phyloP scores from a whole-genome alignment of 495 filamentous ascomycete species.

The Cladorrhinum samala region DNA sequence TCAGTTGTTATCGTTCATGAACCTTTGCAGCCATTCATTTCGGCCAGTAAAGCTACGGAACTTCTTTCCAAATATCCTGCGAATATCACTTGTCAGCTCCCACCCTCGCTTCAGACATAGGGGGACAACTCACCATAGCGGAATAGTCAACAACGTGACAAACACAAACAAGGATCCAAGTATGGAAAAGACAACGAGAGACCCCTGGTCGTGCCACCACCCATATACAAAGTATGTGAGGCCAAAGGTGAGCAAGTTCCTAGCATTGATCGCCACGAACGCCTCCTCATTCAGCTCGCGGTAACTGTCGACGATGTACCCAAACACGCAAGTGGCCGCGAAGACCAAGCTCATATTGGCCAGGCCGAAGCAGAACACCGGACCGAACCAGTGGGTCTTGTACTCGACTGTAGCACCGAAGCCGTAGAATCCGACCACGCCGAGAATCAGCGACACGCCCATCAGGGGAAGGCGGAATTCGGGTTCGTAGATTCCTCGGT shows the following conservation, averaged over 20 bases:
- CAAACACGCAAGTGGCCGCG: constrained; percentile 46
- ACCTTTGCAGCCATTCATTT: constrained; percentile 38
- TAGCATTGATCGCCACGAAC: constrained; percentile 51
- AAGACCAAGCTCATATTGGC: constrained; percentile 50
- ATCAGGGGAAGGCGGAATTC: constrained; percentile 50
- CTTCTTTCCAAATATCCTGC: constrained; percentile 45
- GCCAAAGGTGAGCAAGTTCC: constrained; percentile 49
- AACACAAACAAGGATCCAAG: constrained; percentile 42
- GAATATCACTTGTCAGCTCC: too few species aligned
- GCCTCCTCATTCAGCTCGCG: constrained; percentile 47
- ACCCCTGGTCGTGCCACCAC: constrained; percentile 42
- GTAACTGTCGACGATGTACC: constrained; percentile 50
- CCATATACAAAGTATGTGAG: constrained; percentile 49
- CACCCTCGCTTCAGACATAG: too few species aligned
- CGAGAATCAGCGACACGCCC: constrained; percentile 37
- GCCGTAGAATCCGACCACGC: constrained; percentile 51
- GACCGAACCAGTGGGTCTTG: constrained; percentile 49
- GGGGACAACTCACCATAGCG: constrained; percentile 45
- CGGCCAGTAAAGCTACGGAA: constrained; percentile 40
- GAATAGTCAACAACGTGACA: constrained; percentile 44
- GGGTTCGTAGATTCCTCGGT: constrained; percentile 49
- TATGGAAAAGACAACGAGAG: constrained; percentile 46
- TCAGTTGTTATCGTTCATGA: constrained; percentile 44
- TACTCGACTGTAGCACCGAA: constrained; percentile 54
- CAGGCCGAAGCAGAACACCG: constrained; percentile 47